A percentile compares a stretch with the other conserved stretches of the same genome.
These are phyloP conservation scores for Aureobasidium sp. DNA, from an alignment of 2,329 filamentous ascomycete genomes.

Conservation along the genomic window DNA sequence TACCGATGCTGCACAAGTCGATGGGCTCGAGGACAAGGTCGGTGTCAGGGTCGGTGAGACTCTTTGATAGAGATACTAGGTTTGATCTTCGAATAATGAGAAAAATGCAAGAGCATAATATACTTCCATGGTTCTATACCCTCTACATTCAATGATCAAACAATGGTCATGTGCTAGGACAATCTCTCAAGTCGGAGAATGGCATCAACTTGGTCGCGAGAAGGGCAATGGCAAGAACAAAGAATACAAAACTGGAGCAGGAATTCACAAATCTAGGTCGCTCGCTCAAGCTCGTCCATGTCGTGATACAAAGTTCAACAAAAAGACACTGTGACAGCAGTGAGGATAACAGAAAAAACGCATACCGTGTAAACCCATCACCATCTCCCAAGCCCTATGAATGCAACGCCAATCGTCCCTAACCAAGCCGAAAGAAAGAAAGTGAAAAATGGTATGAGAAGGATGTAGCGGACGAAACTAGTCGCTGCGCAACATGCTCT, in stretches of 20 bases:
- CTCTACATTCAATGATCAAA: neutral
- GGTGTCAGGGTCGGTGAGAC: slow-evolving; percentile 1
- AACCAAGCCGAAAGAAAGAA: neutral
- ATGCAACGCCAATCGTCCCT: neutral
- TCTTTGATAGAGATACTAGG: neutral
- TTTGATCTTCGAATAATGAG: too few relatives aligned
- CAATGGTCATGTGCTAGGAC: neutral
- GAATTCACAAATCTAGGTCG: neutral
- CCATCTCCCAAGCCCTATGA: neutral
- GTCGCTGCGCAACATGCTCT: slow-evolving; percentile 95
- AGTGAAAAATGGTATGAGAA: neutral
- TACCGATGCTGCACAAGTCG: neutral
- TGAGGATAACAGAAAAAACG: neutral
- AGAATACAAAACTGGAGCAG: neutral
- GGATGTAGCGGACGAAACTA: slow-evolving; percentile 30
- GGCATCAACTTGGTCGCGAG: neutral
- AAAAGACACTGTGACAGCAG: neutral
- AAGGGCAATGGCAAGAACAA: neutral
- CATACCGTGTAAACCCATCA: neutral
- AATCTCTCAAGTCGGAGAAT: neutral
- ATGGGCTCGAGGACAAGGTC: neutral
- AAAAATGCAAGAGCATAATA: too few relatives aligned
- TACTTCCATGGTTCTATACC: too few relatives aligned
- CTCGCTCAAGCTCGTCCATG: neutral
- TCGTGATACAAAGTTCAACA: neutral